Conservation (phyloP, 2,329 filamentous ascomycete species). For the Fusarium nisikadoi region DNA sequence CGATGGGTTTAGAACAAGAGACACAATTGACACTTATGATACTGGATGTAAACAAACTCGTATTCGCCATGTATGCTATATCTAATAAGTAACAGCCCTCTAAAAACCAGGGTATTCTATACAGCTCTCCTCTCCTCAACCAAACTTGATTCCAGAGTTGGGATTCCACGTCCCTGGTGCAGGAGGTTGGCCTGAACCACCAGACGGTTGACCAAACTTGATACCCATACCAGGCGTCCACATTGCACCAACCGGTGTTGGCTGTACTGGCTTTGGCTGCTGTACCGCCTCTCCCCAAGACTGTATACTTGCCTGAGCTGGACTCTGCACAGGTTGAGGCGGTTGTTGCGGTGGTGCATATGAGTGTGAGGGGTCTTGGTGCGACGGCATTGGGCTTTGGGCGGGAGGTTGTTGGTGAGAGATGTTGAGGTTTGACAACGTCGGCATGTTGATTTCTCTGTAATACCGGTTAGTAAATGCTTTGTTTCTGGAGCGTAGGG, state of each 20-base stretch:
- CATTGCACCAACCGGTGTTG: slow-evolving; percentile 48
- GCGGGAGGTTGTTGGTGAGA: slow-evolving; percentile 44
- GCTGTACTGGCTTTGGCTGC: slow-evolving; percentile 61
- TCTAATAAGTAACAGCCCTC: background rate
- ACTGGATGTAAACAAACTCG: background rate
- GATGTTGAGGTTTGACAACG: slow-evolving; percentile 57
- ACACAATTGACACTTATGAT: background rate
- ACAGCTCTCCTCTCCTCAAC: slow-evolving; percentile 41
- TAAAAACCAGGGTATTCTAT: slow-evolving; percentile 10
- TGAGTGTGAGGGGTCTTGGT: slow-evolving; percentile 22
- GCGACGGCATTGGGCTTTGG: slow-evolving; percentile 30
- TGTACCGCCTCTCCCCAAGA: slow-evolving; percentile 69
- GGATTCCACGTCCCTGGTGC: slow-evolving; percentile 67
- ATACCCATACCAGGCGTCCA: slow-evolving; percentile 88
- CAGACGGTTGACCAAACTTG: slow-evolving; percentile 69
- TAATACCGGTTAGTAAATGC: background rate
- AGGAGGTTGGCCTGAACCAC: slow-evolving; percentile 41
- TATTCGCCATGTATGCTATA: slow-evolving; percentile 12
- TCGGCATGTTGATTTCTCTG: slow-evolving; percentile 64
- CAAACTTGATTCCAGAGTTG: slow-evolving; percentile 67
- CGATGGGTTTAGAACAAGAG: background rate
- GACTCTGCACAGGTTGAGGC: slow-evolving; percentile 40
- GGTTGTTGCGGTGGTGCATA: slow-evolving; percentile 25
- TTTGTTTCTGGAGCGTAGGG: no score
- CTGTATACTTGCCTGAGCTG: slow-evolving; percentile 64